These are phyloP conservation scores for Coffea eugenioides DNA, from an alignment of 257 asterid genomes.

Conservation along the genomic window DNA sequence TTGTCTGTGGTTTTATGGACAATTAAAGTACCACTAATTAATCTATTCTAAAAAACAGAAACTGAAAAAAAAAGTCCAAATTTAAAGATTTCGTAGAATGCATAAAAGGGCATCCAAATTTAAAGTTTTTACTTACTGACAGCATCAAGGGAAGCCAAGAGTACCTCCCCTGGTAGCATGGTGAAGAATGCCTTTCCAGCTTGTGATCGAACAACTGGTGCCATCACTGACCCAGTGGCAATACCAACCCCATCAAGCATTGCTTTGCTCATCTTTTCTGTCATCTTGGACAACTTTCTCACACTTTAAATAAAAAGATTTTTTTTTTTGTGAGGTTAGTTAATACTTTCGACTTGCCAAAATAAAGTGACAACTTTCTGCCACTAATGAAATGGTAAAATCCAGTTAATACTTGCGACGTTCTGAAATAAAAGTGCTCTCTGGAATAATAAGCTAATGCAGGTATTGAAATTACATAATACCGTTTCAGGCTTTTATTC, in stretches of 20 bases:
- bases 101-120: too few relatives aligned
- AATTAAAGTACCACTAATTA: background rate
- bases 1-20: slow-evolving; percentile 41
- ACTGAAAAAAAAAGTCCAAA: background rate
- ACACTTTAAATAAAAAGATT: slow-evolving; percentile 24
- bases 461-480: background rate
- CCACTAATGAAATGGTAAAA: too few relatives aligned
- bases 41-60: background rate
- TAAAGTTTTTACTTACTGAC: slow-evolving; percentile 43
- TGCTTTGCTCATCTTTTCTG: slow-evolving; percentile 69
- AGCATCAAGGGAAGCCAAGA: slow-evolving; percentile 83
- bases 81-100: background rate
- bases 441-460: background rate
- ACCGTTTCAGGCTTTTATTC: slow-evolving; percentile 75
- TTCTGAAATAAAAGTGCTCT: background rate
- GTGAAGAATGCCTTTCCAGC: slow-evolving; percentile 61
- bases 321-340: background rate
- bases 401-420: background rate
- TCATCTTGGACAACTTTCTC: slow-evolving; percentile 72
- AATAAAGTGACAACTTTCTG: background rate
- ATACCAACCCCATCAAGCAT: slow-evolving; percentile 71
- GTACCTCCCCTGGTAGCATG: slow-evolving; percentile 74
- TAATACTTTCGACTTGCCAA: background rate
- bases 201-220: slow-evolving; percentile 57
- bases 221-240: slow-evolving; percentile 63